A percentile compares a stretch with the other conserved stretches of the same genome.
phyloP scores from a whole-genome alignment of 768 basidiomycete genomes.

The Mycena rosella region DNA sequence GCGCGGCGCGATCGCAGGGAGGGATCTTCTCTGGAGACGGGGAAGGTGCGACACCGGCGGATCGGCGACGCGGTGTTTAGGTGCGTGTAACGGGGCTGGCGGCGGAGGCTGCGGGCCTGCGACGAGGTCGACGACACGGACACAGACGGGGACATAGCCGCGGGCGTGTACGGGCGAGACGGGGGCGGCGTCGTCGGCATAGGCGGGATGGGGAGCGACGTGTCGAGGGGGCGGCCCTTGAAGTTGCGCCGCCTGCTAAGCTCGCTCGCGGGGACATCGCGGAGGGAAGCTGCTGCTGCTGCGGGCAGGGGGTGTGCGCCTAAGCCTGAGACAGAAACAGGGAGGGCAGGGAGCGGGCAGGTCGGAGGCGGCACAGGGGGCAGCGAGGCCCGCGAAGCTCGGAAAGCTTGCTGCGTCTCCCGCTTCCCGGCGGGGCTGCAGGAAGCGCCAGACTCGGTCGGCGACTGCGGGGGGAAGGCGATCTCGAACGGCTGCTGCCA shows the following conservation, averaged over 20 bases:
- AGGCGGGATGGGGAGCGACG: conserved; percentile 21
- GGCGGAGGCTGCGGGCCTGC: neutral
- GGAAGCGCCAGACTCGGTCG: conserved; percentile 12
- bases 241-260: conserved; percentile 14
- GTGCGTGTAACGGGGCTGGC: conserved; percentile 12
- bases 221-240: conserved; percentile 9
- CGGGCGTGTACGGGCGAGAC: neutral
- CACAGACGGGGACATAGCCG: too few relatives aligned
- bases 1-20: neutral
- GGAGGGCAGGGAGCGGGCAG: conserved; percentile 5
- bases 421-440: conserved; percentile 9
- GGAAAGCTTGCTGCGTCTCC: neutral
- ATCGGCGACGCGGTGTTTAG: conserved; percentile 17
- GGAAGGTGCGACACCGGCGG: conserved; percentile 20
- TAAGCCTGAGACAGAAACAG: neutral
- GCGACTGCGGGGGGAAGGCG: conserved; percentile 17
- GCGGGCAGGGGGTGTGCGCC: neutral
- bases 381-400: neutral
- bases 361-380: conserved; percentile 2
- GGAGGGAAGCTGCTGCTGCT: neutral
- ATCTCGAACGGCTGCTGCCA: conserved; percentile 17
- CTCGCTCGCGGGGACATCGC: conserved; percentile 16
- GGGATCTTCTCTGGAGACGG: conserved; percentile 5
- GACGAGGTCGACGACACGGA: neutral
- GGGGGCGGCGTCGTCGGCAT: conserved; percentile 33